These are phyloP conservation scores for Sporothrix curviconia DNA, from an alignment of 2,329 filamentous ascomycete species.

Conservation along the genomic window DNA sequence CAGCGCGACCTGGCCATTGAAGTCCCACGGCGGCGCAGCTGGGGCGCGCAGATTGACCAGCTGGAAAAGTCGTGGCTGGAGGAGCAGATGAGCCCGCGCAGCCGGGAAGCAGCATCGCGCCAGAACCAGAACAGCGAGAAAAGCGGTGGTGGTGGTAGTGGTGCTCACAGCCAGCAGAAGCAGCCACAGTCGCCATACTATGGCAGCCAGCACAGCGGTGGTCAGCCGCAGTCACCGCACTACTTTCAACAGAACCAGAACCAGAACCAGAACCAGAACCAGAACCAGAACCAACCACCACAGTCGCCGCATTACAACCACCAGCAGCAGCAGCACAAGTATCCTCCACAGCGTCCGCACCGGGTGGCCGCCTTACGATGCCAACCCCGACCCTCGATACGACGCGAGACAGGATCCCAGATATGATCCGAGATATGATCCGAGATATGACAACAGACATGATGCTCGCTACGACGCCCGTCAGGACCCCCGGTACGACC, in stretches of 20 bases:
- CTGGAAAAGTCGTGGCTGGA: conserved; percentile 29
- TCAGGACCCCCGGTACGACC: background rate
- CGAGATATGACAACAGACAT: background rate
- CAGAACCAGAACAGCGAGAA: no score
- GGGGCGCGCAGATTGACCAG: conserved; percentile 43
- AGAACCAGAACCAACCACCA: no score
- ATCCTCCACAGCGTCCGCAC: background rate
- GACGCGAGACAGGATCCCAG: background rate
- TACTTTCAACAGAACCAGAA: background rate
- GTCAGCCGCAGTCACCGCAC: background rate
- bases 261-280: no score
- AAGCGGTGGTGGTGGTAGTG: background rate
- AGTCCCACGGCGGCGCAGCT: conserved; percentile 39
- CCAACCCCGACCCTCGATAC: background rate
- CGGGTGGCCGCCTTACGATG: background rate
- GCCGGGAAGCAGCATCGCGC: no score
- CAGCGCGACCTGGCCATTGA: conserved; percentile 33
- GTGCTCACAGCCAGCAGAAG: background rate
- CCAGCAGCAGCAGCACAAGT: background rate
- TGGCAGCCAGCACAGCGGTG: no score
- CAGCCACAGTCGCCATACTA: no score
- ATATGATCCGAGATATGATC: background rate
- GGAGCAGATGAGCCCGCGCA: conserved; percentile 22
- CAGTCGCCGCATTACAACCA: background rate
- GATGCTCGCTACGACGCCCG: background rate